Base-by-base conservation (phyloP, 1,139 yeast genomes). In the Taphrina betulina region DNA sequence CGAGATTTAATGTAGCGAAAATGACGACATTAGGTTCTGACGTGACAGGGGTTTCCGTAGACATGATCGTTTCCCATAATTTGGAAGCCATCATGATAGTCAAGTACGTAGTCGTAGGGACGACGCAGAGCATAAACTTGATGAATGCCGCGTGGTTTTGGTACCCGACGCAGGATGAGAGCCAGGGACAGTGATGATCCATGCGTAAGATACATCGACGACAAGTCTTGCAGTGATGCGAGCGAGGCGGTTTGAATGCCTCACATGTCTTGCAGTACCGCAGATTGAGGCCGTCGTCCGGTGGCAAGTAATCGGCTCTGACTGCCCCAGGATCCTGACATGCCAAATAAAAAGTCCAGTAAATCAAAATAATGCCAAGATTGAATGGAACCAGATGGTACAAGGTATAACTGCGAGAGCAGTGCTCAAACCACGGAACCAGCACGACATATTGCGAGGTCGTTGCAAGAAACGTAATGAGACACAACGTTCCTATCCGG, bases 141-240 rank as follows among this genome's bases (percentile, higher is more conserved):
- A 87, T 66, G 66, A 92, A 92, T 66, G 88, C 92, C 0, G 95
- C 90, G 69, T 82, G 75, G 66, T 92, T 92, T 1, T 71, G 70
- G 68, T 82, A 82, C 0, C 95, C 95, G 17, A 87, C 89, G 64
- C 95, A 86, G 66, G 85, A 85, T 68, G 79, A 78, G 0, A 94
- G 85, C 95, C 95, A 87, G 0, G 95, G 95, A 60, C 83, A 81
- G 68, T 86, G 95, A 67, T 86, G 95, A 68, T 86, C 95, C 95
- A 86, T 87, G 64, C 78, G 78, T 56, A 85, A 68, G 12, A 86
- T 82, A 66, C 95, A 87, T 34, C 64, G 64, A 31, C 66, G 63
- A 63, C 76, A 73, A 33, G 68, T 67, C 34, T 80, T 80, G 68
- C 95, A 86, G 67, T 87, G 95, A 66, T 87, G 95, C 1, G 87